A percentile compares a stretch with the other conserved stretches of the same genome.
phyloP scores from a whole-genome alignment of 495 filamentous ascomycete species.

The Ascodesmis nigricans region DNA sequence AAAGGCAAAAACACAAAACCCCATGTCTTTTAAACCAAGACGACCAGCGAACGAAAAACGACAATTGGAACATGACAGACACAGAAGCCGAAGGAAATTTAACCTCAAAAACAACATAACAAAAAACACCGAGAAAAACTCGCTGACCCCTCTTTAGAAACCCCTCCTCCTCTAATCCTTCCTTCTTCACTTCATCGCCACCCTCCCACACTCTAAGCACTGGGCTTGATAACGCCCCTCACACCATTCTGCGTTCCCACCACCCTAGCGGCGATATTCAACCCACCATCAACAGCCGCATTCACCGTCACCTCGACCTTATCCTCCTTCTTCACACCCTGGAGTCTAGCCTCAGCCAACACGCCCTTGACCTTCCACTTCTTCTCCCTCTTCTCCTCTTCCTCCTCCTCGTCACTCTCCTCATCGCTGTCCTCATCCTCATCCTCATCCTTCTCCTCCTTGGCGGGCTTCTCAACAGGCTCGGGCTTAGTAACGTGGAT shows the following conservation, averaged over 20 bases:
- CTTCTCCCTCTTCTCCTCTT: conserved; percentile 69
- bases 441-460: conserved; percentile 30
- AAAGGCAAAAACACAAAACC: no score
- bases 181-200: no score
- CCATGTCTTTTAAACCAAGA: no score
- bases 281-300: conserved; percentile 49
- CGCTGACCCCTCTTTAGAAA: no score
- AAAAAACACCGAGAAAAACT: no score
- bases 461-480: conserved; percentile 41
- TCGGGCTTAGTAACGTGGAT: conserved; percentile 82
- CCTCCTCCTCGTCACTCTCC: conserved; percentile 55
- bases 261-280: conserved; percentile 63
- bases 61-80: no score
- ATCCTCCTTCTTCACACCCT: conserved; percentile 59
- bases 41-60: no score
- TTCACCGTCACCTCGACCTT: conserved; percentile 89
- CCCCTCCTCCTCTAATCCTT: no score
- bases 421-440: conserved; percentile 45
- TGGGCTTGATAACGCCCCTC: conserved; percentile 42
- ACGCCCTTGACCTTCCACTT: conserved; percentile 74
- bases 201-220: conserved; percentile 2
- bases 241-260: conserved; percentile 71
- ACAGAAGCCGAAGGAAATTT: no score
- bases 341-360: conserved; percentile 68
- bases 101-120: no score